phyloP scores from a whole-genome alignment of 352 stramenopile genomes.

The Phytophthora hybrid region DNA sequence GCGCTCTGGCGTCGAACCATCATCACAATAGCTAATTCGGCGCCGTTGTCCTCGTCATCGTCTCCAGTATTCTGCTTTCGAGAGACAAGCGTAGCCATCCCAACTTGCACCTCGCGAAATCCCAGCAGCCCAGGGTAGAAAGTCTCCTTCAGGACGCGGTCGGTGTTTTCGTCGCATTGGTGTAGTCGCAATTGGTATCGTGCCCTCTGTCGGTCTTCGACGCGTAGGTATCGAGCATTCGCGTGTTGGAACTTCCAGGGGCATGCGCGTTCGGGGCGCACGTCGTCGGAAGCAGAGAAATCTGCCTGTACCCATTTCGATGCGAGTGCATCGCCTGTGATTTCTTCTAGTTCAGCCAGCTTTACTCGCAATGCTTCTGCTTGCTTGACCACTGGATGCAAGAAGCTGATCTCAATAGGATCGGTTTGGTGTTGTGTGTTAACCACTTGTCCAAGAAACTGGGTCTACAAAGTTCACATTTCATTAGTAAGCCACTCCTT shows the following conservation, averaged over 20 bases:
- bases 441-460: constrained; percentile 25
- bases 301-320: constrained; percentile 13
- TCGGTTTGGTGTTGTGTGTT: neutral
- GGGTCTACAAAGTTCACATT: constrained; percentile 12
- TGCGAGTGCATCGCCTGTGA: constrained; percentile 1
- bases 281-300: constrained; percentile 1
- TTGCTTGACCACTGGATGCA: constrained; percentile 8
- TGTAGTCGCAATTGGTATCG: constrained; percentile 17
- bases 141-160: constrained; percentile 14
- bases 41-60: neutral
- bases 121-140: constrained; percentile 13
- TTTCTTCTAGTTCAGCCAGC: constrained; percentile 12
- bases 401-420: constrained; percentile 12
- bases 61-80: neutral
- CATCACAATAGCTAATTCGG: constrained; percentile 17
- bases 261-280: neutral
- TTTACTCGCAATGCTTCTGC: constrained; percentile 10
- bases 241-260: constrained; percentile 22
- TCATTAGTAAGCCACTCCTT: neutral
- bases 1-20: constrained; percentile 20
- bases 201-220: constrained; percentile 19
- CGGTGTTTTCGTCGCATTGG: constrained; percentile 15
- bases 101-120: constrained; percentile 19
- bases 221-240: constrained; percentile 10
- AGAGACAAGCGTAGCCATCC: constrained; percentile 9